These are phyloP conservation scores for Crucibulum laeve DNA, from an alignment of 768 basidiomycete species.

Conservation along the genomic window DNA sequence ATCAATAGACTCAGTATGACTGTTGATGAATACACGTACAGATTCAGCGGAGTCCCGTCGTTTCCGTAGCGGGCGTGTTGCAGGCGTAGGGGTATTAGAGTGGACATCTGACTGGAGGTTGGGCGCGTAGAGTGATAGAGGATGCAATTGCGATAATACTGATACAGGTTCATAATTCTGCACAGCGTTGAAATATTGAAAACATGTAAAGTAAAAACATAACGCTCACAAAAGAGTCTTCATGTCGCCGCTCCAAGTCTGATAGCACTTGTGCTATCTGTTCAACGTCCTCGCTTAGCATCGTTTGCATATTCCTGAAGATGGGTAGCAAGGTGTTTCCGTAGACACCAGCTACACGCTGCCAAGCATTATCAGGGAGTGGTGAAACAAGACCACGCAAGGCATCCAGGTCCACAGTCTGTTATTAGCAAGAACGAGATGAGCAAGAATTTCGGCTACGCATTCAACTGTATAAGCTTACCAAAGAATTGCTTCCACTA, in stretches of 20 bases:
- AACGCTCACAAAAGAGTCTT: conserved; percentile 14
- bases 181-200: too few relatives aligned
- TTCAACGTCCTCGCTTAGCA: conserved; percentile 33
- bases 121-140: too few relatives aligned
- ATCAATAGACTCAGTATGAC: neutral
- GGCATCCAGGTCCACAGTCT: conserved; percentile 21
- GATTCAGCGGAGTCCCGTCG: conserved; percentile 17
- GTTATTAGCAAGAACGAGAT: neutral
- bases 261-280: conserved; percentile 36
- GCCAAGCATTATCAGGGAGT: conserved; percentile 22
- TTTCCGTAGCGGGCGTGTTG: conserved; percentile 10
- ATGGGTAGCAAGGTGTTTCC: conserved; percentile 24
- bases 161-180: too few relatives aligned
- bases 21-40: conserved; percentile 7
- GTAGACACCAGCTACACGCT: conserved; percentile 21
- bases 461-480: conserved; percentile 6
- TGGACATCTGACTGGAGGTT: too few relatives aligned
- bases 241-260: conserved; percentile 28
- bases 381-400: conserved; percentile 17
- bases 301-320: conserved; percentile 27
- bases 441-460: neutral
- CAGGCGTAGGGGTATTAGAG: too few relatives aligned
- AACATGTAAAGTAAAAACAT: neutral
- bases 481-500: conserved; percentile 18
- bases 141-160: too few relatives aligned